These are phyloP conservation scores for Elaeagnus macrophylla DNA, from an alignment of 306 rosid genomes.

Conservation along the genomic window DNA sequence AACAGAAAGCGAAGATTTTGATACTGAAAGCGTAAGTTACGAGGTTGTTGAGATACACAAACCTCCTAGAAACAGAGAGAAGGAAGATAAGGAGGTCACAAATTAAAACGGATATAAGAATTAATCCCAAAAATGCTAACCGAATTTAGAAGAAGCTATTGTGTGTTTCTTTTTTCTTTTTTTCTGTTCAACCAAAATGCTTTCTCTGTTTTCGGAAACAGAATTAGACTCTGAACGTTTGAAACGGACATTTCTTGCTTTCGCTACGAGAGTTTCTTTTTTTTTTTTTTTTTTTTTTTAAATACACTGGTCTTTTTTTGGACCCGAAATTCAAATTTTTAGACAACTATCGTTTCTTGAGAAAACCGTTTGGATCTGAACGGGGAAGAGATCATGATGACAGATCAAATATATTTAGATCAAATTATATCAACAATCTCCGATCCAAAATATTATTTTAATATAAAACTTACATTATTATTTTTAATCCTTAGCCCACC, in stretches of 20 bases:
- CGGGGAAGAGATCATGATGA: too few species aligned
- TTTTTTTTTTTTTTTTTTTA: not conserved
- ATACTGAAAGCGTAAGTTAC: constrained; percentile 32
- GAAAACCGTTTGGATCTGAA: too few species aligned
- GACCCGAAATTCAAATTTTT: constrained; percentile 23
- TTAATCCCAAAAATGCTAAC: constrained; percentile 5
- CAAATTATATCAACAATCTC: too few species aligned
- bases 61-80: constrained; percentile 25
- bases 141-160: not conserved
- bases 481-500: too few species aligned
- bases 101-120: not conserved
- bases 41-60: constrained; percentile 33
- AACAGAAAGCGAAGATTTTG: constrained; percentile 32
- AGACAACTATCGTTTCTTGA: constrained; percentile 31
- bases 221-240: not conserved
- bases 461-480: too few species aligned
- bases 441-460: too few species aligned
- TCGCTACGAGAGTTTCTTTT: constrained; percentile 18
- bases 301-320: not conserved
- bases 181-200: not conserved
- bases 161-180: not conserved
- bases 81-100: not conserved
- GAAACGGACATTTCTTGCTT: constrained; percentile 8
- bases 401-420: too few species aligned
- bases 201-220: constrained; percentile 4